phyloP scores from a whole-genome alignment of 2,329 filamentous ascomycete genomes.

The Cercospora sp. region DNA sequence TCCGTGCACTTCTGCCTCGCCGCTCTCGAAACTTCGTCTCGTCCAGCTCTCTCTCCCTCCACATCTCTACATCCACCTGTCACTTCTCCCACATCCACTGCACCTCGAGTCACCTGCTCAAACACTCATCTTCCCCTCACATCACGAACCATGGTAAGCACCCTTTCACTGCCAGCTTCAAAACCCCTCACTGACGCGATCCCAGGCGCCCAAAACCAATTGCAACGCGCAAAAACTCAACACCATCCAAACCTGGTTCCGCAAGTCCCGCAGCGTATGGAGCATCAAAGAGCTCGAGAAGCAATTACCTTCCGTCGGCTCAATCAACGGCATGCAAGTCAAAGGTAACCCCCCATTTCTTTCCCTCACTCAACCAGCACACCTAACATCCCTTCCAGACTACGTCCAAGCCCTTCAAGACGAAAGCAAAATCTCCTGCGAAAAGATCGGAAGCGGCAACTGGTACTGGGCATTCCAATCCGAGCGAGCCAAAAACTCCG shows the following conservation, averaged over 20 bases:
- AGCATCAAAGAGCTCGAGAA: constrained; percentile 69
- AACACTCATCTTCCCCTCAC: not conserved
- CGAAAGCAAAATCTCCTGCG: constrained; percentile 62
- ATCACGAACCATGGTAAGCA: constrained; percentile 13
- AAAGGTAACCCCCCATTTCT: constrained; percentile 28
- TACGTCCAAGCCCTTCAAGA: constrained; percentile 63
- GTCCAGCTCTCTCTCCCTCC: not conserved
- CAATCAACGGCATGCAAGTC: constrained; percentile 63
- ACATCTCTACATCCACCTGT: not conserved
- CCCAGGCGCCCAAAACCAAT: constrained; percentile 55
- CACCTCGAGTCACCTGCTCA: not conserved
- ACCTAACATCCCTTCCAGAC: constrained; percentile 43
- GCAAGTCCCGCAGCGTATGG: constrained; percentile 60
- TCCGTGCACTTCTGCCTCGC: not conserved
- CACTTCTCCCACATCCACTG: not conserved
- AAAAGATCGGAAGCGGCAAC: constrained; percentile 70
- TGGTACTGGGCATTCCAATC: constrained; percentile 70
- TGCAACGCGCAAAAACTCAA: constrained; percentile 60
- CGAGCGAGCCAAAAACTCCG: constrained; percentile 54
- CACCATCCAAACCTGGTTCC: constrained; percentile 60
- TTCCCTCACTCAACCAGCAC: not conserved
- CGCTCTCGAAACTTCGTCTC: not conserved
- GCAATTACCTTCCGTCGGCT: constrained; percentile 59
- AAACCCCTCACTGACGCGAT: constrained; percentile 7
- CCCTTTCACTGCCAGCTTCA: not conserved